Evolutionary conservation across 2,329 filamentous ascomycete genomes (phyloP), one percentile per base, ranked within the genome.

Genomic region (Stromatinia cepivora): DNA sequence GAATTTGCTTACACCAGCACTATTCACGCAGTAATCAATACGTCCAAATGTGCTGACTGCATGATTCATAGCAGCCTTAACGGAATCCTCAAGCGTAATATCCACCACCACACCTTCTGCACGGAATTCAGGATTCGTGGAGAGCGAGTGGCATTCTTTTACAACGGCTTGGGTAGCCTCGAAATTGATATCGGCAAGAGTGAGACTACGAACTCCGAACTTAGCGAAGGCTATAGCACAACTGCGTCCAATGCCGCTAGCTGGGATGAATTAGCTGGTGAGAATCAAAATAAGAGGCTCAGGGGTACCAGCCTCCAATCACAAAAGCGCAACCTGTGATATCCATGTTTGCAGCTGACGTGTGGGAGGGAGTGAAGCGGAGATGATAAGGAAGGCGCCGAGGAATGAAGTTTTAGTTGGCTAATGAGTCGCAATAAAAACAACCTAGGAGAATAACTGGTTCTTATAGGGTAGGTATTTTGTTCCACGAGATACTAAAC

Each of bases 1-100:
- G n/a, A 22, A 13, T n/a, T n/a, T n/a, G 9, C 69, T 69, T 54
- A 72, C 70, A 0, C 71, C 71, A 15, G 71, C 71, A 50, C 50
- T 50, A 52, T 72, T 69, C 1, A 72, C 66, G 46, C 62, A 66
- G 45, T 71, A 72, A 53, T 72, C 71, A 17, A 72, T 69, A 3
- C 69, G 56, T 0, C 71, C 71, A 58, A 71, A 71, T 2, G 17
- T n/a, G 11, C 52, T 22, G 4, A 53, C 36, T 39, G 42, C 58
- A 31, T 64, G 25, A 9, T 31, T 25, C 9, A 65, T 52, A 9
- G 54, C 48, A n/a, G 22, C 28, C 22, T 67, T 8, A 5, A 71
- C 70, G 6, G 62, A 66, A 1, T 31, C 31, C 36, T 68, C 54
- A 17, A 13, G 13, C 20, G 58, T 56, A 45, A 71, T 59, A 50